A percentile compares a stretch with the other conserved stretches of the same genome.
Conservation (phyloP, 2,329 filamentous ascomycete species). For the Microascus cirrosus region DNA sequence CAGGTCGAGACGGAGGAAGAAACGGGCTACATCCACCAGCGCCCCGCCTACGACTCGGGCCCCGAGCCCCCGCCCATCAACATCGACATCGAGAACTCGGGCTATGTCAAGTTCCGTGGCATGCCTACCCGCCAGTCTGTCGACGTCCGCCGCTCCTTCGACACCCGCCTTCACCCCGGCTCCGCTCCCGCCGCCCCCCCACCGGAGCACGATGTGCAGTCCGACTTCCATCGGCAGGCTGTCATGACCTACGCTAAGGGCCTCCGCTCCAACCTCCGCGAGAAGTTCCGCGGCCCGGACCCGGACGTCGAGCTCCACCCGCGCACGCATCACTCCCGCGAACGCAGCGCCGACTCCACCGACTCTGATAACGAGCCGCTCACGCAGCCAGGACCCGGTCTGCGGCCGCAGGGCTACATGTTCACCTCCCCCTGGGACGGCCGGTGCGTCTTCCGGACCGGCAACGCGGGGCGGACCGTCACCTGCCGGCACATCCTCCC, state of each 20-base stretch:
- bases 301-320: not conserved
- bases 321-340: slow-evolving; percentile 4
- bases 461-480: slow-evolving; percentile 61
- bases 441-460: slow-evolving; percentile 74
- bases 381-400: slow-evolving; percentile 28
- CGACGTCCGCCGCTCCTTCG: slow-evolving; percentile 13
- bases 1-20: slow-evolving; percentile 16
- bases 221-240: slow-evolving; percentile 1
- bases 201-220: not conserved
- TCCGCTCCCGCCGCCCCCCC: not conserved
- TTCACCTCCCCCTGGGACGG: slow-evolving; percentile 84
- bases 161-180: slow-evolving; percentile 10
- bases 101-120: slow-evolving; percentile 43
- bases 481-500: slow-evolving; percentile 64
- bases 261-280: slow-evolving; percentile 30
- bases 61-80: slow-evolving; percentile 30
- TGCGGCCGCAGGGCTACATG: slow-evolving; percentile 55
- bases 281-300: not conserved
- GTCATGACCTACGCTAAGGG: slow-evolving; percentile 27
- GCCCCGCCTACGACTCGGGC: slow-evolving; percentile 10
- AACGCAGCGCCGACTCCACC: slow-evolving; percentile 18
- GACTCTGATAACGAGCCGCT: slow-evolving; percentile 12
- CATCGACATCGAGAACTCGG: slow-evolving; percentile 41
- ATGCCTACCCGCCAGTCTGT: slow-evolving; percentile 13
- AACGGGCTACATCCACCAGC: slow-evolving; percentile 4